Conservation (phyloP, 371 early-diverging fungal species). For the Syncephalastrum contaminatum region DNA sequence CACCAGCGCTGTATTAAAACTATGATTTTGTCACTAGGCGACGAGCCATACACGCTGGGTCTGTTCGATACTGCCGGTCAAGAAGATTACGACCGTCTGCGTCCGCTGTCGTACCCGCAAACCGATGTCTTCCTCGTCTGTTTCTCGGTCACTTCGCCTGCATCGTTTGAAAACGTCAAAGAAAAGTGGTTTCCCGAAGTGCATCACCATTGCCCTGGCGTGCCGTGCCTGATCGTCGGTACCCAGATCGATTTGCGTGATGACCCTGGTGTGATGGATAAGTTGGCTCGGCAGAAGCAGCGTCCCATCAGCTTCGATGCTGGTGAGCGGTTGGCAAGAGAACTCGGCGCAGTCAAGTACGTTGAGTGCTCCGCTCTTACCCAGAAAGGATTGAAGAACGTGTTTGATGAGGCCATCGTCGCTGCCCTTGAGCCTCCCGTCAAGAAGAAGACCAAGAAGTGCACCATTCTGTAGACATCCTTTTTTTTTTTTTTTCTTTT, state of each 20-base stretch:
- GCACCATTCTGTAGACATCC: conserved; percentile 62
- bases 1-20: no score
- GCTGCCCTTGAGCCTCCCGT: conserved; percentile 96
- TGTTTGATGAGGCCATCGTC: conserved; percentile 98
- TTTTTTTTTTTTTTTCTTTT: conserved; percentile 10
- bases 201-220: conserved; percentile 96
- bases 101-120: conserved; percentile 94
- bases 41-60: conserved; percentile 88
- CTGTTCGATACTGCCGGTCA: conserved; percentile 98
- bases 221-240: conserved; percentile 95
- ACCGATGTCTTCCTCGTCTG: conserved; percentile 95
- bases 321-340: conserved; percentile 86
- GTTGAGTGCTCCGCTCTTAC: conserved; percentile 98
- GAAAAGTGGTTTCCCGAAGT: conserved; percentile 93
- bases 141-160: conserved; percentile 94
- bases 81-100: conserved; percentile 97
- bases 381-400: conserved; percentile 95
- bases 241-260: conserved; percentile 96
- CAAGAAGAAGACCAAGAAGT: conserved; percentile 76
- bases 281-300: conserved; percentile 81
- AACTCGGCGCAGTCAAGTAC: conserved; percentile 94
- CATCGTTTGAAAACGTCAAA: conserved; percentile 90
- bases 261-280: conserved; percentile 79
- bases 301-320: conserved; percentile 79
- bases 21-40: conserved; percentile 30